These are phyloP conservation scores for Cucumis cinereus DNA, from an alignment of 306 rosid species.

Conservation along the genomic window DNA sequence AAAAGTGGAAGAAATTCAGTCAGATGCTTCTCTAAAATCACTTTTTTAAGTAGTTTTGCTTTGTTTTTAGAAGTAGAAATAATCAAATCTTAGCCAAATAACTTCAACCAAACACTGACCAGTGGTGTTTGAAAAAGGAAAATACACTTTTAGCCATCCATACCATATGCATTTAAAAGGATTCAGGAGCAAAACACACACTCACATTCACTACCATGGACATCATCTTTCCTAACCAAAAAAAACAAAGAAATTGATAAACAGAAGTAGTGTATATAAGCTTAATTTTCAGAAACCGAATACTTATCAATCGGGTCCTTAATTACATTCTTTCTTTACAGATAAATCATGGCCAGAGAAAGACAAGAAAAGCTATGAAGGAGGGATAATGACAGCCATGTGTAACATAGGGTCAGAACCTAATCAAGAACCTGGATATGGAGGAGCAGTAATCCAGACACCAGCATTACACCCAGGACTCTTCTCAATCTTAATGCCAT, in stretches of 20 bases:
- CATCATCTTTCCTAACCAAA: too few relatives aligned
- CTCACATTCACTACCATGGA: background rate
- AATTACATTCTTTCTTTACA: background rate
- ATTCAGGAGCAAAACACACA: background rate
- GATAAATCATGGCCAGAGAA: conserved; percentile 39
- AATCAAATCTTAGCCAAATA: too few relatives aligned
- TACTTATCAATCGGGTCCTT: too few relatives aligned
- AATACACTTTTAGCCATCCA: background rate
- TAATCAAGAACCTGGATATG: conserved; percentile 43
- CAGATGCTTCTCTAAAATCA: too few relatives aligned
- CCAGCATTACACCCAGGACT: conserved; percentile 82
- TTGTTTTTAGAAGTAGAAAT: too few relatives aligned
- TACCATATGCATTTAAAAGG: background rate
- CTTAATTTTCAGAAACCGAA: too few relatives aligned
- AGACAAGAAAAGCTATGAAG: conserved; percentile 64
- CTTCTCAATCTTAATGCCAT: conserved; percentile 68
- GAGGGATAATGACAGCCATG: conserved; percentile 92
- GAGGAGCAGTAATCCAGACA: conserved; percentile 72
- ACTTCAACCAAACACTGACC: background rate
- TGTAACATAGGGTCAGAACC: conserved; percentile 45
- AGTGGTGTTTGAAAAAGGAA: too few relatives aligned
- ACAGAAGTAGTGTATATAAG: too few relatives aligned
- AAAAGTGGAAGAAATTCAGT: too few relatives aligned
- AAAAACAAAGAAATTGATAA: too few relatives aligned
- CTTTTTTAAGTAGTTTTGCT: background rate